These are phyloP conservation scores for Cutaneotrichosporon sp. DNA, from an alignment of 1,284 basidiomycete genomes.

Conservation along the genomic window DNA sequence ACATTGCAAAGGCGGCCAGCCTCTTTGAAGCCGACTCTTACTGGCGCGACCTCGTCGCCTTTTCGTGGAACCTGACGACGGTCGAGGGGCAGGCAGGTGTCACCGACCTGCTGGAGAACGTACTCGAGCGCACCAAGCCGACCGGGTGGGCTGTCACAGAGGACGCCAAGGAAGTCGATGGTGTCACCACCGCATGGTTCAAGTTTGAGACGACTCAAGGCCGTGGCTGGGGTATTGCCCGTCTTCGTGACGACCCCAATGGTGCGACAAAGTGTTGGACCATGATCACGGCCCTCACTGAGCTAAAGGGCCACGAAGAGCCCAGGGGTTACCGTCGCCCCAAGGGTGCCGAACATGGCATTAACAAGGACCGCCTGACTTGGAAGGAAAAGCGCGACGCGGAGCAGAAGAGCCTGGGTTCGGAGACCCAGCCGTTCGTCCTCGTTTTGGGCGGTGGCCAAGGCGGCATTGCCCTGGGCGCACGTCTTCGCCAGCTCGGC, in stretches of 20 bases:
- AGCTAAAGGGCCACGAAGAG: conserved; percentile 53
- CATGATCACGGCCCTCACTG: conserved; percentile 57
- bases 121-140: conserved; percentile 4
- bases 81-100: conserved; percentile 50
- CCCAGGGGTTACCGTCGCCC: conserved; percentile 14
- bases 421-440: conserved; percentile 25
- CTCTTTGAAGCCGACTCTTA: conserved; percentile 54
- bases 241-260: conserved; percentile 48
- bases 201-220: conserved; percentile 47
- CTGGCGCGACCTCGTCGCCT: conserved; percentile 59
- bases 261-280: conserved; percentile 55
- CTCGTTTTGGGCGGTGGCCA: conserved; percentile 26
- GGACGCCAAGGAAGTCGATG: conserved; percentile 29
- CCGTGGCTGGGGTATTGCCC: conserved; percentile 23
- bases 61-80: conserved; percentile 62
- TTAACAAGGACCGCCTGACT: conserved; percentile 19
- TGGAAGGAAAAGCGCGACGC: conserved; percentile 30
- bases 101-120: conserved; percentile 12
- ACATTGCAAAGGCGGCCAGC: conserved; percentile 89
- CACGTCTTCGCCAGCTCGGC: conserved; percentile 46
- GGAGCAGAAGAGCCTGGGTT: conserved; percentile 14
- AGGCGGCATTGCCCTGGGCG: conserved; percentile 32
- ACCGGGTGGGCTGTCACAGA: conserved; percentile 8
- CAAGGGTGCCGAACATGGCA: conserved; percentile 16
- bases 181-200: conserved; percentile 23